Conservation (phyloP, 176 grass and related monocot genomes). For the Carex parvula region DNA sequence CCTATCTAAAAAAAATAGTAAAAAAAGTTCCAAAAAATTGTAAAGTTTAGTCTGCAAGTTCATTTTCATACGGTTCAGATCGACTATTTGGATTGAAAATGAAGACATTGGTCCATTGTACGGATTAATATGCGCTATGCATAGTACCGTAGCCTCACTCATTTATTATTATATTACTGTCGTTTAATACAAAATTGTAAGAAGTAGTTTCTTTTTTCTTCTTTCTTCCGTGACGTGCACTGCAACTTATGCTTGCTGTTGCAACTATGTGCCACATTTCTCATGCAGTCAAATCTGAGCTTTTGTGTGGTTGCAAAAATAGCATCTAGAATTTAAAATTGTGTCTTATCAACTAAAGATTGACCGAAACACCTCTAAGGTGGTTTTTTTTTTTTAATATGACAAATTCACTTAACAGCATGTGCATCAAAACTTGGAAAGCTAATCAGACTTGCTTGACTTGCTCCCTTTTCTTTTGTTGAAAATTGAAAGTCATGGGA, state of each 20-base stretch:
- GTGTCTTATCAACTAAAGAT: neutral
- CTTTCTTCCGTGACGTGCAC: neutral
- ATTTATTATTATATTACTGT: slow-evolving; percentile 4
- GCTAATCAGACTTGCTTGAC: neutral
- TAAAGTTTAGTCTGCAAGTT: no score
- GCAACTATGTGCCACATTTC: neutral
- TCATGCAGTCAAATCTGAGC: neutral
- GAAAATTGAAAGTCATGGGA: neutral
- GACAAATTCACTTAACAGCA: neutral
- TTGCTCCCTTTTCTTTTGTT: neutral
- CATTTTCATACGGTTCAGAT: no score
- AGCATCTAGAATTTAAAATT: neutral
- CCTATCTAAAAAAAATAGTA: no score
- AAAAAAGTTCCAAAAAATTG: no score
- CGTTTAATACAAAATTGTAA: neutral
- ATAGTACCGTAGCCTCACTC: no score
- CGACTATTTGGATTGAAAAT: no score
- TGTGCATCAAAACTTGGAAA: neutral
- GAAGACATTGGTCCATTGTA: no score
- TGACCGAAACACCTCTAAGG: neutral
- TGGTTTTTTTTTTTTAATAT: neutral
- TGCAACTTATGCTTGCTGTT: neutral
- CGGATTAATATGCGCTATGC: no score
- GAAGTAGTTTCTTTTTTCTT: neutral
- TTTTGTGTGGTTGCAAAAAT: neutral